Base-by-base conservation (phyloP, 2,329 filamentous ascomycete genomes). In the Zarea fungicola region DNA sequence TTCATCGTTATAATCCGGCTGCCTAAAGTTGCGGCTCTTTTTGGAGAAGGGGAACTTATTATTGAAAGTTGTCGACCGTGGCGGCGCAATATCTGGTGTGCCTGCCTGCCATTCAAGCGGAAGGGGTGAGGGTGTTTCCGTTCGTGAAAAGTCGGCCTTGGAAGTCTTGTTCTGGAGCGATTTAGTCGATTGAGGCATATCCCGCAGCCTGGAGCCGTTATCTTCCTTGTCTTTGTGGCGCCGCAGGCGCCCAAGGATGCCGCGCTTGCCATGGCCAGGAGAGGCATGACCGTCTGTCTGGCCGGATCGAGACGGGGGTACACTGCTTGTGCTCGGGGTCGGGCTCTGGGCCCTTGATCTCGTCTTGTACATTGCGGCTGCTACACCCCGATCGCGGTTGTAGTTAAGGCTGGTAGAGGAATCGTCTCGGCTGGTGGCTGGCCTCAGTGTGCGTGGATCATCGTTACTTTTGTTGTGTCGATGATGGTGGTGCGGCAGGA, bases 391-490 rank as follows among this genome's bases (percentile, higher is more conserved):
- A 52, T 84, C 83, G 62, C 77, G 81, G 61, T 69, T 60, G 50
- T 58, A 57, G 52, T 57, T 64, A 22, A 73, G 62, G 57, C 72
- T 80, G 57, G 72, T 69, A 19, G 76, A 69, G 14, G 85, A 83
- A 52, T 92, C 86, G 62, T 95, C 89, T 58, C 87, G 79, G 63
- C 85, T 91, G 49, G 83, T 76, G 11, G 81, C 77, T n/a, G 88
- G 87, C 52, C 87, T 80, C 57, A 87, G 66, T 26, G 83, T 73
- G 58, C 82, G 82, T 10, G 77, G 65, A 53, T 85, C 83, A 54
- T 86, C 83, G 62, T 77, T 82, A 63, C 82, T 85, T 63, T 77
- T 81, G 60, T 89, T 86, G 62, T 90, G 85, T 53, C 84, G 75
- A 16, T 48, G 45, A 11, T 88, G 83, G 49, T 85, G 75, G 52